Evolutionary conservation across 768 basidiomycete genomes (phyloP), one percentile per base, ranked within the genome.

Genomic region (Paxillus rubicundulus): DNA sequence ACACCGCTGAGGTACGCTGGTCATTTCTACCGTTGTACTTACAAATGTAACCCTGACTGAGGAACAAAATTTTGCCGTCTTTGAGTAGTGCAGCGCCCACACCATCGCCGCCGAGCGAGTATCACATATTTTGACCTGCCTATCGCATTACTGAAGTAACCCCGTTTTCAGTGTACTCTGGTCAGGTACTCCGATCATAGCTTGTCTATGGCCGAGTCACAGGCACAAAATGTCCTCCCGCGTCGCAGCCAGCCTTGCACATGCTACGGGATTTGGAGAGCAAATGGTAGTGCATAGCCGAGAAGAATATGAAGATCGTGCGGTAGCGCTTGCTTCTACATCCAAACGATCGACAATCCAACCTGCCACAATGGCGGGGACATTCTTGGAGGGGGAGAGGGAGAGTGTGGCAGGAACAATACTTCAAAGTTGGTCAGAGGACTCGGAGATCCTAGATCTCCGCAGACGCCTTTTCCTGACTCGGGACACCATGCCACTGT

Each of bases 171-270:
- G 77, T 59, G 74, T 80, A 32, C 64, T 80, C 21, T 80, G 78
- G 79, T 70, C 76, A 0, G 77, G 79, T 9, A 80, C 79, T 2
- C 79, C 79, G 27, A 68, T 80, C 34, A 58, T 80, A 27, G 78
- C 79, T n/a, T 71, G 68, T 40, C 49, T 69, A 17, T 79, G 66
- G 68, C 75, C 78, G 7, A 72, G 67, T 50, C 72, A 80, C 52
- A 53, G 60, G 36, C 68, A 75, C 56, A 80, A 78, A 59, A 80
- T 80, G 77, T 75, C 72, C 49, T 78, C 77, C 16, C 72, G 79
- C 7, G 79, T 81, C 24, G 77, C 71, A 3, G 76, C 79, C 18
- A 77, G 76, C 54, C 73, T 79, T 42, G 78, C 70, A 7, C 59
- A 68, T 34, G 79, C 78, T 3, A 80, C 79, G 1, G 78, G 77